Conservation (phyloP, 2,329 filamentous ascomycete genomes). For the Penicillium sumatraense region DNA sequence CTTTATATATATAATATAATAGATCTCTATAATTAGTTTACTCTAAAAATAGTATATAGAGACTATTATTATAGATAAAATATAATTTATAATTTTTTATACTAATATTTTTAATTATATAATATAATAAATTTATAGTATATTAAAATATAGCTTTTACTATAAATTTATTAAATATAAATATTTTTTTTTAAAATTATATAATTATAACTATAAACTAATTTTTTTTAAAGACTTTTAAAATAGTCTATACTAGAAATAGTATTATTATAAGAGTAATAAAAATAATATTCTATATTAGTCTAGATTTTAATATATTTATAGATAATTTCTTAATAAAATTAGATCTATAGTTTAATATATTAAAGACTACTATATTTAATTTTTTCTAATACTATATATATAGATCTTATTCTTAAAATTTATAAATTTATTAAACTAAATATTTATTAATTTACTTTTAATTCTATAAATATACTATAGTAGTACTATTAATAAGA, state of each 20-base stretch:
- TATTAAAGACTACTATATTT: neutral
- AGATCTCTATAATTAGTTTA: neutral
- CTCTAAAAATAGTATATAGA: neutral
- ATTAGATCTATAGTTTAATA: neutral
- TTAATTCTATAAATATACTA: neutral
- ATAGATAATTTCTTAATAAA: neutral
- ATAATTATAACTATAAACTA: neutral
- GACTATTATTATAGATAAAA: slow-evolving; percentile 21
- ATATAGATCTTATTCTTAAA: neutral
- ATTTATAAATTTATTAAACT: slow-evolving; percentile 1
- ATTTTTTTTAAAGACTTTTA: neutral
- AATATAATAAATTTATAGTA: neutral
- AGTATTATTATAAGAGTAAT: neutral
- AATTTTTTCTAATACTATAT: neutral
- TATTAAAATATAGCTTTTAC: neutral
- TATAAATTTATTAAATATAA: neutral
- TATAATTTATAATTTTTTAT: neutral
- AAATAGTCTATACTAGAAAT: neutral
- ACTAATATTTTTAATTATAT: neutral
- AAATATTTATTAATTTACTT: neutral
- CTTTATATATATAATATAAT: neutral
- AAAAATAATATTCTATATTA: neutral
- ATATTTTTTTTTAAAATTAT: neutral
- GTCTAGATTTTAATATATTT: neutral
- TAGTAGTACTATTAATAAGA: neutral